phyloP scores from a whole-genome alignment of 345 rosid species.

The Pelargonium nanum region DNA sequence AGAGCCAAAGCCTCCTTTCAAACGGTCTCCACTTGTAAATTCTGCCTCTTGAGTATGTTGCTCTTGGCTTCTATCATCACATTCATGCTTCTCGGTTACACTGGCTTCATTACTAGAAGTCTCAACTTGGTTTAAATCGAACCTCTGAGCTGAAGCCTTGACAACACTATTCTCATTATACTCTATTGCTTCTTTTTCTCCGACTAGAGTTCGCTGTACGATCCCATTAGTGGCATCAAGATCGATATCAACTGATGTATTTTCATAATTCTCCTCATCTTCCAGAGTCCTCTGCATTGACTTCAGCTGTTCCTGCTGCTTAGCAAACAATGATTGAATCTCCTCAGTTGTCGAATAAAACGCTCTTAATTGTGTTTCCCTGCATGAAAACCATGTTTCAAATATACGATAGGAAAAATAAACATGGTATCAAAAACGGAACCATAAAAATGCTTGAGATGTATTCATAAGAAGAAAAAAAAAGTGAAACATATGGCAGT shows the following conservation, averaged over 20 bases:
- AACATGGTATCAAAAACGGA: no score
- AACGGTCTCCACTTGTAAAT: slow-evolving; percentile 36
- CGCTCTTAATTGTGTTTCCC: slow-evolving; percentile 89
- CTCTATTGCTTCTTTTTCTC: slow-evolving; percentile 24
- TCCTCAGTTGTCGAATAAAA: slow-evolving; percentile 96
- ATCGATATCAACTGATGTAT: slow-evolving; percentile 59
- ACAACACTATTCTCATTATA: slow-evolving; percentile 17
- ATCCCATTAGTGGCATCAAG: slow-evolving; percentile 27
- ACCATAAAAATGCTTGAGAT: no score
- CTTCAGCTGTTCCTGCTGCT: slow-evolving; percentile 96
- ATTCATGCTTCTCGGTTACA: slow-evolving; percentile 78
- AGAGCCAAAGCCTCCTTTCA: slow-evolving; percentile 72
- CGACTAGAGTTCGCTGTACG: slow-evolving; percentile 13
- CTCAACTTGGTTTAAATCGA: slow-evolving; percentile 20
- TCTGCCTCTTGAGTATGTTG: slow-evolving; percentile 76
- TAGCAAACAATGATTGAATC: slow-evolving; percentile 55
- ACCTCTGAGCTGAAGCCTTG: slow-evolving; percentile 46
- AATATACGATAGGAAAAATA: neutral
- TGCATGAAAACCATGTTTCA: slow-evolving; percentile 22
- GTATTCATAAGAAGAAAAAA: no score
- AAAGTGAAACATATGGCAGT: no score
- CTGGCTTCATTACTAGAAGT: slow-evolving; percentile 63
- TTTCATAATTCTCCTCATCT: slow-evolving; percentile 85
- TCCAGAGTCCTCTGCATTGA: slow-evolving; percentile 86
- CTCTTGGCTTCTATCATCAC: slow-evolving; percentile 65